phyloP scores from a whole-genome alignment of 31 red algal species.

The Asparagopsis taxiformis region DNA sequence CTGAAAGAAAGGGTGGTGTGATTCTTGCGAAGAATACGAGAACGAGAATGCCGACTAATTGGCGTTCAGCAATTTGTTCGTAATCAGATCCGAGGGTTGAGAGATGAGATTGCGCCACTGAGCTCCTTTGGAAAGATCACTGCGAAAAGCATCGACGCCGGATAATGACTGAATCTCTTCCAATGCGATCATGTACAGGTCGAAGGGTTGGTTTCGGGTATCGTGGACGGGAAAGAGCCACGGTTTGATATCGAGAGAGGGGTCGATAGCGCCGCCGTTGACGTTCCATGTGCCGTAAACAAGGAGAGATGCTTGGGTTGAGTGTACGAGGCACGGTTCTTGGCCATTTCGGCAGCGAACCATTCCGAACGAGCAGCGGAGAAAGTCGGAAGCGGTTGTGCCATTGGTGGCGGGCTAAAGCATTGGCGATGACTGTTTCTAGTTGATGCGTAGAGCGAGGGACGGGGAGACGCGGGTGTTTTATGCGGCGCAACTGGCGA shows the following conservation, averaged over 20 bases:
- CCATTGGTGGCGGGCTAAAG: no score
- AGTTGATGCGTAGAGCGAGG: no score
- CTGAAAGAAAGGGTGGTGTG: conserved; percentile 43
- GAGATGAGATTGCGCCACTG: conserved; percentile 73
- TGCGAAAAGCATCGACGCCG: conserved; percentile 80
- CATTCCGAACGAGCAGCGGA: conserved; percentile 15
- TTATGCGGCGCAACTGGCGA: no score
- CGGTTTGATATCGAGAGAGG: conserved; percentile 2
- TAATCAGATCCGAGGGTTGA: conserved; percentile 54
- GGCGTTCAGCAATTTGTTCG: conserved; percentile 55
- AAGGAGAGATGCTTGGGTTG: conserved; percentile 55
- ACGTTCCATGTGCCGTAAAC: conserved; percentile 98
- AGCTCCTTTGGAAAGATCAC: conserved; percentile 51
- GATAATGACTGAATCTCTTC: conserved; percentile 90
- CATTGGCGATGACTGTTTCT: no score
- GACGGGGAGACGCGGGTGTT: no score
- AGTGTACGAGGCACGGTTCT: conserved; percentile 51
- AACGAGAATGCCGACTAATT: conserved; percentile 95
- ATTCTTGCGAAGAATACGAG: conserved; percentile 80
- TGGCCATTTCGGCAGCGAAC: conserved; percentile 41
- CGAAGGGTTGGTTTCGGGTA: conserved; percentile 26
- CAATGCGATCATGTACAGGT: conserved; percentile 85
- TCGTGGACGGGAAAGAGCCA: conserved; percentile 65
- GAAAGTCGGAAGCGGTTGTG: conserved; percentile 4
- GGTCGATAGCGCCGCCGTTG: conserved; percentile 65